Base-by-base conservation (phyloP, 495 filamentous ascomycete species). In the Glonium stellatum region DNA sequence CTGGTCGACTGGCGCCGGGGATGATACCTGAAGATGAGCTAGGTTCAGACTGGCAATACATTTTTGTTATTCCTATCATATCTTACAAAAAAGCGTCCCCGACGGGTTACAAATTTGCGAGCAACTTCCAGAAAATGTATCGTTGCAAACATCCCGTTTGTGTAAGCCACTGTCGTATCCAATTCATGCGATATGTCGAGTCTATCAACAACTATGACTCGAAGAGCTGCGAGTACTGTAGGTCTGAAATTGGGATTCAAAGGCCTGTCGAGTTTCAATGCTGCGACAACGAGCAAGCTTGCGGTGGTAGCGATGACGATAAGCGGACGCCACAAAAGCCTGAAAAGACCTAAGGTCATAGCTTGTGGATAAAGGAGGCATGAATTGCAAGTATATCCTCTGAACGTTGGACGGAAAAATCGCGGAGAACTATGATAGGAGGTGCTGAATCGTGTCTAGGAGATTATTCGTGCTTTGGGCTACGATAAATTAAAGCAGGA, bases 61-160 rank as follows among this genome's bases (percentile, higher is more conserved):
- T 3, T 2, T 6, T 6, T 31, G 27, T 31, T 6, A 31, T 31
- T 31, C 6, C 27, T 6, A 31, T 31, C 2, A 6, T 31, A 31
- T 6, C 57, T 59, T 53, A 59, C 57, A 59, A 31, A 46, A 59
- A 0, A 53, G n/a, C 22, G 57, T 59, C 4, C 21, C n/a, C 57
- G 46, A 52, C 10, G 57, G 48, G 5, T 15, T 31, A 34, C 57
- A 59, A 4, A 25, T 37, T 15, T 59, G 4, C 15, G 46, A 31
- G 15, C 9, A 51, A 5, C 57, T 4, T 15, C 57, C 57, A 5
- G 57, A 47, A 25, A 59, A 59, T 1, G 48, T 12, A 34, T 52
- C 57, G 47, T 46, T 53, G 31, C 57, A 59, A 18, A 23, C 34
- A 59, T 59, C 57, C 10, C 57, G 57, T 19, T 42, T 59, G 46